These are phyloP conservation scores for Stromatinia cepivora DNA, from an alignment of 2,329 filamentous ascomycete genomes.

Conservation along the genomic window DNA sequence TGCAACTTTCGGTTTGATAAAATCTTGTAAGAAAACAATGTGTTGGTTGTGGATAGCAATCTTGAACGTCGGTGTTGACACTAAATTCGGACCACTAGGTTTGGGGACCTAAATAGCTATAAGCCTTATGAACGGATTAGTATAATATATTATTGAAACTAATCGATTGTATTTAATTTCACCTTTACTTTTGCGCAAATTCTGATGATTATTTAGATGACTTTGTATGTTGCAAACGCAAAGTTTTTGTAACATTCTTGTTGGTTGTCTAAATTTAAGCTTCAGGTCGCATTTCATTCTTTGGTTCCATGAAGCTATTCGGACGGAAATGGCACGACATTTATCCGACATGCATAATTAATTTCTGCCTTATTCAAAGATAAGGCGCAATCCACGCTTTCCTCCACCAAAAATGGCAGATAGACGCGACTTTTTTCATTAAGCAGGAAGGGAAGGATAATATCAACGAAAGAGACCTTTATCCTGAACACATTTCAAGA, in stretches of 20 bases:
- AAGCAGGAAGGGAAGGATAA: constrained; percentile 20
- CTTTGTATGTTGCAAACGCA: background rate
- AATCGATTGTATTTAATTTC: background rate
- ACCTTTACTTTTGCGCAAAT: constrained; percentile 5
- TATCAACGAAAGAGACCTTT: constrained; percentile 22
- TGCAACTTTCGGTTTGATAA: background rate
- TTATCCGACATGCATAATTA: constrained; percentile 4
- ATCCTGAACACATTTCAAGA: constrained; percentile 44
- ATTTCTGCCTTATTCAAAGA: background rate
- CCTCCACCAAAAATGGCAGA: constrained; percentile 21
- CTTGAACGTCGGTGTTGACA: background rate
- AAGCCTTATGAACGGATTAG: constrained; percentile 8
- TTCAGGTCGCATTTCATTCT: constrained; percentile 16
- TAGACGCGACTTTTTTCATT: constrained; percentile 20
- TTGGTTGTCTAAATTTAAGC: constrained; percentile 13
- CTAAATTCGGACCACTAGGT: constrained; percentile 15
- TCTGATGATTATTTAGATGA: background rate
- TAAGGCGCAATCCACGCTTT: constrained; percentile 7
- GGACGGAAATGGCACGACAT: constrained; percentile 14
- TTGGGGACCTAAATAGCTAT: constrained; percentile 13
- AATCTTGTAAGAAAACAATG: background rate
- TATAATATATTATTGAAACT: background rate
- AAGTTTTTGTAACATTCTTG: background rate
- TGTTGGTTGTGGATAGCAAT: background rate
- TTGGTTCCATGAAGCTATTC: constrained; percentile 25